Evolutionary conservation across 805 yeast species (phyloP).

Genomic region (Kregervanrija delftensis): DNA sequence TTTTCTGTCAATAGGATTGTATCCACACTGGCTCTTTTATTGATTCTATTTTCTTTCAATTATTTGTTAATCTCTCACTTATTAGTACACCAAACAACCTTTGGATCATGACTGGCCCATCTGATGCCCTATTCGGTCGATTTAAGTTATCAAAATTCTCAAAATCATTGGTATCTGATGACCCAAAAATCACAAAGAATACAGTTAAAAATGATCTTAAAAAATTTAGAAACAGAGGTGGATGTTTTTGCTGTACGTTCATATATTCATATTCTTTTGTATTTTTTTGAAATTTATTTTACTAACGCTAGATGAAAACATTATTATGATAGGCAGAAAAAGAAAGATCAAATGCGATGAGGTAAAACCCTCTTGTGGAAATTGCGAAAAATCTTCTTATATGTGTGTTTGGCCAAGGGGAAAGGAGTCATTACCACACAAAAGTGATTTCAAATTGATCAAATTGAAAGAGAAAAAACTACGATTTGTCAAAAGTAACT

Average conservation of each 20-base stretch:
- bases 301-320: neutral
- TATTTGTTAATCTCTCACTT: no score
- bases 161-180: no score
- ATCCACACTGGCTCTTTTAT: no score
- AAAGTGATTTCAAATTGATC: slow-evolving; percentile 10
- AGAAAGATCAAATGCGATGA: slow-evolving; percentile 23
- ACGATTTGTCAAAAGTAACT: slow-evolving; percentile 6
- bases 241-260: slow-evolving; percentile 21
- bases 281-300: neutral
- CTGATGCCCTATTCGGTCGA: no score
- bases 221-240: slow-evolving; percentile 11
- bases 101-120: no score
- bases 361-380: slow-evolving; percentile 13
- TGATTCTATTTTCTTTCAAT: no score
- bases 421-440: slow-evolving; percentile 12
- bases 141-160: no score
- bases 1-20: no score
- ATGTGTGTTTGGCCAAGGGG: slow-evolving; percentile 17
- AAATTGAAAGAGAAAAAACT: slow-evolving; percentile 8
- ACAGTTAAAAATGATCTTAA: no score
- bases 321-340: slow-evolving; percentile 14
- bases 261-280: neutral
- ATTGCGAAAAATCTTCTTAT: slow-evolving; percentile 10
- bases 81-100: no score
- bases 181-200: no score